Percentiles rank a stretch among this genome's conserved stretches.
These are phyloP conservation scores for Xylariomycetidae sp. DNA, from an alignment of 2,329 filamentous ascomycete genomes.

Conservation along the genomic window DNA sequence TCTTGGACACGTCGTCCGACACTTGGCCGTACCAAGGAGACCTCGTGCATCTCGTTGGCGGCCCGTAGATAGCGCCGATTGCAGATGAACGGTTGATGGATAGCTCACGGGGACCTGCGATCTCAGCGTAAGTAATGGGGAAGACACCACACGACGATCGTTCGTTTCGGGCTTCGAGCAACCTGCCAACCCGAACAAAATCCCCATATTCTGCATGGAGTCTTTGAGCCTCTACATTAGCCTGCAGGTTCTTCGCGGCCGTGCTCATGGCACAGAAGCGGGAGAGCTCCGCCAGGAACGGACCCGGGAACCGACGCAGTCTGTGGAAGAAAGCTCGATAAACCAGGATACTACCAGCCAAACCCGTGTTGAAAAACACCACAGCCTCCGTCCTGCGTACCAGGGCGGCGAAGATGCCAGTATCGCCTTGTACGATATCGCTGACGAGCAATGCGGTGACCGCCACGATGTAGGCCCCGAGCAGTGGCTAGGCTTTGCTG, in stretches of 20 bases:
- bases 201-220: conserved; percentile 1
- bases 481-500: too few relatives aligned
- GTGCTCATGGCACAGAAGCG: neutral
- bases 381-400: too few relatives aligned
- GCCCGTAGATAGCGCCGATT: neutral
- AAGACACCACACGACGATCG: neutral
- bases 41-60: neutral
- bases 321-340: neutral
- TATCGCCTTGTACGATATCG: too few relatives aligned
- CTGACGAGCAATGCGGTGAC: too few relatives aligned
- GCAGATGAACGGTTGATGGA: conserved; percentile 1
- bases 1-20: neutral
- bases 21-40: neutral
- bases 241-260: neutral
- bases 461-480: too few relatives aligned
- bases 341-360: conserved; percentile 1
- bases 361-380: too few relatives aligned
- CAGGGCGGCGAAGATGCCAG: too few relatives aligned
- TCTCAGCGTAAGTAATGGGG: neutral
- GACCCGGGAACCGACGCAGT: neutral
- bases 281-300: neutral
- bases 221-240: neutral
- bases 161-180: too few relatives aligned
- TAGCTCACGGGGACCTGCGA: conserved; percentile 1
- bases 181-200: conserved; percentile 1